Percentiles rank a stretch among this genome's conserved stretches.
phyloP scores from a whole-genome alignment of 2,329 filamentous ascomycete species.

The Fulvia fulva region DNA sequence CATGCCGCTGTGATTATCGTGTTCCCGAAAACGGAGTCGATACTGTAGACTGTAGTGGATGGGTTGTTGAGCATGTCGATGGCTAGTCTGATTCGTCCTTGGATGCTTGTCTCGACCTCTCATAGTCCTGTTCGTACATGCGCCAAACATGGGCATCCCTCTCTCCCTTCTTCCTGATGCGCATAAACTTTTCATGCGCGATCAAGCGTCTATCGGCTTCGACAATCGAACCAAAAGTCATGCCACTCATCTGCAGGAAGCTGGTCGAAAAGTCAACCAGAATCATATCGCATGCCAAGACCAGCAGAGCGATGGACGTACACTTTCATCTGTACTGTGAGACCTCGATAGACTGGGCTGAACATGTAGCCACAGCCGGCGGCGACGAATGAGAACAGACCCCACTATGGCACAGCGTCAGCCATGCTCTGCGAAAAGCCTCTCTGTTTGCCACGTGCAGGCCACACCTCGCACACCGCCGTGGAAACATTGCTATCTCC shows the following conservation, averaged over 20 bases:
- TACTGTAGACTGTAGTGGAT: too few relatives aligned
- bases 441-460: background rate
- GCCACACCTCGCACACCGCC: background rate
- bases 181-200: conserved; percentile 61
- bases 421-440: background rate
- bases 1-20: too few relatives aligned
- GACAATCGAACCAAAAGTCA: conserved; percentile 74
- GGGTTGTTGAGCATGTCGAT: background rate
- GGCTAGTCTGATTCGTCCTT: background rate
- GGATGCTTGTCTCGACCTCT: background rate
- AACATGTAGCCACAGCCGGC: conserved; percentile 59
- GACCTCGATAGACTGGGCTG: conserved; percentile 67
- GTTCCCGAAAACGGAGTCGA: too few relatives aligned
- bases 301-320: conserved; percentile 40
- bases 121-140: conserved; percentile 20
- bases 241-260: conserved; percentile 79
- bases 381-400: conserved; percentile 59
- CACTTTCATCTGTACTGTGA: conserved; percentile 76
- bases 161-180: conserved; percentile 60
- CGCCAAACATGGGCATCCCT: conserved; percentile 64
- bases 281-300: background rate
- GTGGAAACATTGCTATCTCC: conserved; percentile 10
- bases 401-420: conserved; percentile 52
- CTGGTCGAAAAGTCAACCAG: conserved; percentile 42
- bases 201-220: conserved; percentile 68